Conservation (phyloP, 2,329 filamentous ascomycete species). For the Pseudogymnoascus sp. region DNA sequence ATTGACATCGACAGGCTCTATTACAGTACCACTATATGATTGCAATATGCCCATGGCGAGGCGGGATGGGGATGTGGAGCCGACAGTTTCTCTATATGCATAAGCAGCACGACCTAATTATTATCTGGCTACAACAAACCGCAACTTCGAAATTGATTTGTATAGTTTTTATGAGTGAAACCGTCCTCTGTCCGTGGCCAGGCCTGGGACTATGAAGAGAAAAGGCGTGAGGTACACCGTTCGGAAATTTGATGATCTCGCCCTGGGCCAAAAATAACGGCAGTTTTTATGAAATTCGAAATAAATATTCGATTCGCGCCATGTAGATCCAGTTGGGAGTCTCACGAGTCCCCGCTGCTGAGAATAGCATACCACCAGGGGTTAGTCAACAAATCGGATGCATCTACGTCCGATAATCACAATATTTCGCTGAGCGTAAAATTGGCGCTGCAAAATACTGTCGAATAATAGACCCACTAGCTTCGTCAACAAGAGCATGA, state of each 20-base stretch:
- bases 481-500: not conserved
- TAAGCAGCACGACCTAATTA: not conserved
- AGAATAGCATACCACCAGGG: not conserved
- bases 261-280: not conserved
- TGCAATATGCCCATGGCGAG: not conserved
- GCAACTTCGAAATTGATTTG: not conserved
- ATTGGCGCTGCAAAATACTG: not conserved
- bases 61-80: not conserved
- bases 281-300: constrained; percentile 1
- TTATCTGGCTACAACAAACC: not conserved
- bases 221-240: not conserved
- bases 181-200: not conserved
- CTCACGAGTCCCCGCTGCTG: constrained; percentile 3
- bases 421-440: not conserved
- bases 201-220: not conserved
- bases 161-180: not conserved
- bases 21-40: not conserved
- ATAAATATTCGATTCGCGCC: not conserved
- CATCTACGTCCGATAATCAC: not conserved
- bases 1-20: no score
- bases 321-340: not conserved
- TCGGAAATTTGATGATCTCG: constrained; percentile 6
- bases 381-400: not conserved
- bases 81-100: not conserved
- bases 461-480: not conserved